Evolutionary conservation across 805 yeast genomes (phyloP).

Genomic region (Yarrowia hollandica): DNA sequence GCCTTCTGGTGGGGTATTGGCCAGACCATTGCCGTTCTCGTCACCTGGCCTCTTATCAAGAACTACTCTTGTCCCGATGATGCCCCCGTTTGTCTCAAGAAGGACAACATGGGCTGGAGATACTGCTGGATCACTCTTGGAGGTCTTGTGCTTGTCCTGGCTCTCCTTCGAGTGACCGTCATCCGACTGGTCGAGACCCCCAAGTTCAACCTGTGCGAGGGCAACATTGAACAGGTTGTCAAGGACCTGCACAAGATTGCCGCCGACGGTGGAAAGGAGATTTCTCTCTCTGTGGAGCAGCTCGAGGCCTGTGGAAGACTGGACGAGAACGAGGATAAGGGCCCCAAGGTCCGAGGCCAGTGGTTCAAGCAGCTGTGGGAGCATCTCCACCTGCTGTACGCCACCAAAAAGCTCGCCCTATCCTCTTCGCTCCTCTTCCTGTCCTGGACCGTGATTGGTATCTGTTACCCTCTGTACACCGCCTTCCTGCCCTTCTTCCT

Average conservation of each 20-base stretch:
- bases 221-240: slow-evolving; percentile 53
- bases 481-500: slow-evolving; percentile 57
- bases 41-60: slow-evolving; percentile 59
- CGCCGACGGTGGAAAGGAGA: slow-evolving; percentile 45
- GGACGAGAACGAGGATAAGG: slow-evolving; percentile 7
- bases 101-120: slow-evolving; percentile 61
- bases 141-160: slow-evolving; percentile 52
- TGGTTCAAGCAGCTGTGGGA: slow-evolving; percentile 31
- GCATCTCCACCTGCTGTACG: slow-evolving; percentile 50
- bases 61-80: slow-evolving; percentile 49
- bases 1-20: slow-evolving; percentile 67
- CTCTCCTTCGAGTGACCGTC: slow-evolving; percentile 50
- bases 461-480: slow-evolving; percentile 58
- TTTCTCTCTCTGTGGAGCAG: slow-evolving; percentile 51
- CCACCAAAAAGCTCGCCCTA: slow-evolving; percentile 47
- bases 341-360: not conserved
- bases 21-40: slow-evolving; percentile 53
- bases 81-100: slow-evolving; percentile 47
- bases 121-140: slow-evolving; percentile 57
- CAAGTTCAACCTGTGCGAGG: slow-evolving; percentile 53
- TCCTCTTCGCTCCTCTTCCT: slow-evolving; percentile 49
- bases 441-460: slow-evolving; percentile 60
- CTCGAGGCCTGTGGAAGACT: slow-evolving; percentile 49
- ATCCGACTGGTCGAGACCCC: slow-evolving; percentile 56
- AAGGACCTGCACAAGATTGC: slow-evolving; percentile 52